Evolutionary conservation across 495 filamentous ascomycete species (phyloP), one percentile per base, ranked within the genome.

Genomic region (Penicillium waksmanii): DNA sequence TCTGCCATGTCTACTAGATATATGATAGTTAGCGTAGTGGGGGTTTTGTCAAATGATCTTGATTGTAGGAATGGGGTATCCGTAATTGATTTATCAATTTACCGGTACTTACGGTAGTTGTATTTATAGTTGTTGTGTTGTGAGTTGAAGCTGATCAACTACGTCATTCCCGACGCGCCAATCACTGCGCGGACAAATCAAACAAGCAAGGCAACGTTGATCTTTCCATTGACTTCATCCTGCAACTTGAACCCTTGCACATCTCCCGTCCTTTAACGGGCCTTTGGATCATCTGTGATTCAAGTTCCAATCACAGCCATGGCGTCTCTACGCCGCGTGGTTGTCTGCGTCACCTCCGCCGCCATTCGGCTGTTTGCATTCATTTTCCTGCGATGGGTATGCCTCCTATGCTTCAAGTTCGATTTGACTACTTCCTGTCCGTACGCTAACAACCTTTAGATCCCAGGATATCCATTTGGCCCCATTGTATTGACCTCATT

Each of bases 381-480:
- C 46, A 27, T 48, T 15, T 97, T 97, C 69, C 76, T 97, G 23
- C 81, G 95, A 86, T 97, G 92, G 92, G 92, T 96, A 80, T 62
- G 78, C n/a, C 21, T 27, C 27, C 27, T 31, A 9, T 13, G 9
- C 42, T 44, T 12, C 12, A n/a, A 11, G 15, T 53, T 13, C 46
- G 31, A 23, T 46, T 11, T 58, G 19, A 15, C 9, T 17, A 34
- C 23, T 19, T 47, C 50, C 36, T 35, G n/a, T 13, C 23, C 13
- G 9, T 25, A 19, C 9, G 35, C 38, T 51, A 43, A 10, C 7
- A 17, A 27, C 13, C 13, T 17, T 58, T 54, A 89, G 87, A 86
- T 89, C 54, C 87, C 87, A 11, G 85, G 84, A 46, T 80, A 81
- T 74, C 72, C 79, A 38, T 79, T 89, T 52, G 84, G 88, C 31